Base-by-base conservation (phyloP, 352 stramenopile species). In the Phytophthora gonapodyides region DNA sequence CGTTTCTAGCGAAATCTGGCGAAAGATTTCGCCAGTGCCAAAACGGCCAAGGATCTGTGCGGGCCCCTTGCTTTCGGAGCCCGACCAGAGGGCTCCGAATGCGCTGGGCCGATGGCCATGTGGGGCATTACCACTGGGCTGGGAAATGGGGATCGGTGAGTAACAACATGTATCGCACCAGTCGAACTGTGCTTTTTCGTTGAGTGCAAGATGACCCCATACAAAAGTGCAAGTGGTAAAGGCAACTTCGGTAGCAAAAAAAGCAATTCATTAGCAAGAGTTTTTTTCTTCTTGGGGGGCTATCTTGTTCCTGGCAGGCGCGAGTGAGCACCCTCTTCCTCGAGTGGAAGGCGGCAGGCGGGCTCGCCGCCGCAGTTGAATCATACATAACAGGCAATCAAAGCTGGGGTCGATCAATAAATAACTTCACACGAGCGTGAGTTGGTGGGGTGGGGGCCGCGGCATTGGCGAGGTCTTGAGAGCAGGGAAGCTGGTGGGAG, bases 331-430 rank as follows among this genome's bases (percentile, higher is more conserved):
- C 33, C 45, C 35, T 61, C 49, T 53, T 71, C 54, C 48, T 57
- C 36, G 12, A 21, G 31, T 16, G 35, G 38, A 56, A 57, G 51
- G 43, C 48, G 54, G 33, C 34, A 34, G 27, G 27, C 27, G 0
- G 7, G 45, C 45, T 38, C 38, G 34, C 9, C 35, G 56, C 60
- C 68, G 52, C 47, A 56, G 64, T 71, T 57, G 56, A 68, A 65
- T 71, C 61, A 77, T 74, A 77, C 56, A 77, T 72, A 64, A 72
- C 53, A 54, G 42, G 69, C 65, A 72, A 64, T 72, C 64, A 66
- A 72, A 73, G 58, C 53, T 64, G 34, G 42, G 35, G 62, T 75
- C 56, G 56, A 69, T 70, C 57, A 76, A 78, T 78, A 78, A 76
- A 78, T 73, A 78, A 77, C 71, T 65, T 61, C 72, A 67, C 58